Evolutionary conservation across 139 green algal species (phyloP).

Genomic region (Zygnema circumcarinatum): DNA sequence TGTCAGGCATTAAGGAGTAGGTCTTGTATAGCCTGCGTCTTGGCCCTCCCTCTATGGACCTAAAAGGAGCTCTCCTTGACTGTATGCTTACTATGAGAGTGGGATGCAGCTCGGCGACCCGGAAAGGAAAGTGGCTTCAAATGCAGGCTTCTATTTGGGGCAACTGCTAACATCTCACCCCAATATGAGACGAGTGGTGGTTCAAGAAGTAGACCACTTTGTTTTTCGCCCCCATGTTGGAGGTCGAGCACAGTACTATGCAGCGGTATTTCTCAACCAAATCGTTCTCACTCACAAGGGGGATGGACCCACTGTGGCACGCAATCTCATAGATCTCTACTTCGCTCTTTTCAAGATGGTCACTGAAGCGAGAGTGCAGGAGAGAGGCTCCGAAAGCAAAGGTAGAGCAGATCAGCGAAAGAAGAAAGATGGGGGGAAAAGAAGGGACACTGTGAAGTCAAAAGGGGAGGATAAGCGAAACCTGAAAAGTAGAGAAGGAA

Average conservation of each 20-base stretch:
- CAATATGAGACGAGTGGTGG: conserved; percentile 84
- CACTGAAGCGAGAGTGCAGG: neutral
- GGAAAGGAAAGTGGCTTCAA: conserved; percentile 82
- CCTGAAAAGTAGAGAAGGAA: neutral
- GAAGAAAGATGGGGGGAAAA: neutral
- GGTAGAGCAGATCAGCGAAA: neutral
- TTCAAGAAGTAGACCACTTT: conserved; percentile 87
- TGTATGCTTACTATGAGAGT: no score
- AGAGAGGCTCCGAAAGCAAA: neutral
- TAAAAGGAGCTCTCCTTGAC: no score
- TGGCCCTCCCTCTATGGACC: no score
- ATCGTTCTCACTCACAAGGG: conserved; percentile 75
- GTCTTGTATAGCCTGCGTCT: no score
- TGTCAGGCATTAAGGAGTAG: no score
- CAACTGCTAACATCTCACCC: conserved; percentile 84
- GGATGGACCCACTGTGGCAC: conserved; percentile 73
- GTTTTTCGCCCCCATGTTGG: conserved; percentile 76
- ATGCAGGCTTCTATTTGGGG: conserved; percentile 82
- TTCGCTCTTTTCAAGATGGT: conserved; percentile 83
- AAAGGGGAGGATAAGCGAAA: neutral
- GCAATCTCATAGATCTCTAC: conserved; percentile 86
- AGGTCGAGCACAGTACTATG: conserved; percentile 85
- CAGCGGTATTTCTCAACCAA: conserved; percentile 91
- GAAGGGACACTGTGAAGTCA: neutral
- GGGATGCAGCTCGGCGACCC: conserved; percentile 80